Evolutionary conservation across 1,139 yeast species (phyloP), one percentile per base, ranked within the genome.

Genomic region (Torulaspora globosa): DNA sequence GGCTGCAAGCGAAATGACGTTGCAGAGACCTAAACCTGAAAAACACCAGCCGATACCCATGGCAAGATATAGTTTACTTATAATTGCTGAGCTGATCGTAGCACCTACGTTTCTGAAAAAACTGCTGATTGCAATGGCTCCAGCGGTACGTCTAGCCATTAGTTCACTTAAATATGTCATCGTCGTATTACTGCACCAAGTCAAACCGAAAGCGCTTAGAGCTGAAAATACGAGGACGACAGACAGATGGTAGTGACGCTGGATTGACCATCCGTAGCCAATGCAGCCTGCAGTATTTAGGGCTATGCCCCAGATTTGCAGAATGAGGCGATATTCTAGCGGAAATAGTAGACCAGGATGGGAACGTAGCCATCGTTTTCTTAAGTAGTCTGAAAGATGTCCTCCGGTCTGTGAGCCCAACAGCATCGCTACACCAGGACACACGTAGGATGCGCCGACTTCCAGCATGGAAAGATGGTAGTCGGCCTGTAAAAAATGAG

Each of bases 21-120:
- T 70, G 30, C 73, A 60, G 5, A 75, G 50, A 1, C 76, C 81
- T 21, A 78, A 60, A 0, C 81, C 81, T 1, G 81, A 76, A 52
- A 78, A 78, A 49, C 80, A 76, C 82, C 82, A 78, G 0, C 82
- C 82, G 50, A 69, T 68, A 0, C 81, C 81, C 75, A 78, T 76
- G 43, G 55, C 59, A 6, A 59, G 46, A 8, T 72, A 67, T 10
- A 78, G 52, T 15, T 60, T 66, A 5, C 72, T 70, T 19, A 78
- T 69, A 2, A 76, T 63, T 0, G 71, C 77, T 0, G 83, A 74
- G 21, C 81, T 71, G 0, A 78, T 68, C 2, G 82, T 80, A 1
- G 84, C 84, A 0, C 79, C 78, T 7, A 72, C 57, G 53, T 79
- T 79, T 55, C 84, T 66, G 62, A 76, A 71, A 47, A 76, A 66